Conservation (phyloP, 2,329 filamentous ascomycete species). For the Madurella fahalii region DNA sequence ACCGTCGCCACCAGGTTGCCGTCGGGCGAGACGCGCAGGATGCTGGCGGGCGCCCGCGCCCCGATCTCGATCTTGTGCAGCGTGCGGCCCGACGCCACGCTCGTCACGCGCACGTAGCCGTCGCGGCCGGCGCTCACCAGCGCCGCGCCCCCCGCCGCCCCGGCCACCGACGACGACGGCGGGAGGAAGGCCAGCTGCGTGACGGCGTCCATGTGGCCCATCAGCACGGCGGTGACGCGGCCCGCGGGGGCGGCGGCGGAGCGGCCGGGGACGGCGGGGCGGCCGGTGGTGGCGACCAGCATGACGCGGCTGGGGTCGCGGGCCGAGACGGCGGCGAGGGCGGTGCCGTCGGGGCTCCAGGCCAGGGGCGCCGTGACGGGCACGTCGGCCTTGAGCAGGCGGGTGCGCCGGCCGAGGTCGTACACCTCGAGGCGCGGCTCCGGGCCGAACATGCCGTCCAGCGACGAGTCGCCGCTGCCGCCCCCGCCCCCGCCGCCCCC, state of each 20-base stretch:
- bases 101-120: conserved; percentile 36
- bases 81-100: conserved; percentile 32
- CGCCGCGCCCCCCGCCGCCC: conserved; percentile 16
- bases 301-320: conserved; percentile 12
- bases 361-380: conserved; percentile 17
- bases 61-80: conserved; percentile 34
- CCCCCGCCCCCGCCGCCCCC: too few relatives aligned
- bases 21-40: conserved; percentile 33
- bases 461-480: too few relatives aligned
- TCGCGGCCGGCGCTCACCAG: conserved; percentile 37
- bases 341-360: conserved; percentile 15
- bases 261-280: too few relatives aligned
- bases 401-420: conserved; percentile 1
- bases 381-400: conserved; percentile 12
- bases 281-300: too few relatives aligned
- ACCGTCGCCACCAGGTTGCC: conserved; percentile 35
- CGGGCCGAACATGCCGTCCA: not conserved
- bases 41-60: conserved; percentile 25
- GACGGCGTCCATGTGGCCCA: conserved; percentile 34
- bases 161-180: not conserved
- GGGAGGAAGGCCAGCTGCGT: conserved; percentile 37
- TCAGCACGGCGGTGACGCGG: not conserved
- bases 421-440: conserved; percentile 13
- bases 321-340: conserved; percentile 13
- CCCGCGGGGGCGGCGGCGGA: too few relatives aligned